Conservation (phyloP, 2,329 filamentous ascomycete species). For the Cordyceps militaris region DNA sequence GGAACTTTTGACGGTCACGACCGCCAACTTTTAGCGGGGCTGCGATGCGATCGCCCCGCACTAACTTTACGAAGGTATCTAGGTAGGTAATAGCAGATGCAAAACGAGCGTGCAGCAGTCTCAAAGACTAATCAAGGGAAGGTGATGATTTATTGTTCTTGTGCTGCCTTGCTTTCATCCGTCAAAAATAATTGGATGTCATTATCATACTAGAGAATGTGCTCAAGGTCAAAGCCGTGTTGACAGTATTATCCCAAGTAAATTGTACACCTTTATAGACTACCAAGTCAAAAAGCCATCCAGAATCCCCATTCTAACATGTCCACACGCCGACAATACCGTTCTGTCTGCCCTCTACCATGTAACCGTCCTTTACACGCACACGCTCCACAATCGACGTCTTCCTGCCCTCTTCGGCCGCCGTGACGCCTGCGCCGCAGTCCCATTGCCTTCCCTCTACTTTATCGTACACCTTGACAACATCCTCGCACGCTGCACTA, state of each 20-base stretch:
- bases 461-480: slow-evolving; percentile 98
- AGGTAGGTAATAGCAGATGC: not conserved
- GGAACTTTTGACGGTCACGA: not conserved
- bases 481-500: slow-evolving; percentile 80
- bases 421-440: slow-evolving; percentile 74
- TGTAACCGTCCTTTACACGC: slow-evolving; percentile 85
- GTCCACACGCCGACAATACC: slow-evolving; percentile 89
- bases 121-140: no score
- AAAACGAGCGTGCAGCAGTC: not conserved
- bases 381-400: slow-evolving; percentile 74
- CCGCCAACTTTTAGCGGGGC: slow-evolving; percentile 7
- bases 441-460: slow-evolving; percentile 94
- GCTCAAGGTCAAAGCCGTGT: not conserved
- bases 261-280: slow-evolving; percentile 9
- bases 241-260: not conserved
- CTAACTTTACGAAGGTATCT: not conserved
- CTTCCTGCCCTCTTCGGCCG: slow-evolving; percentile 57
- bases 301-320: slow-evolving; percentile 37
- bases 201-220: not conserved
- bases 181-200: not conserved
- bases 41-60: slow-evolving; percentile 1
- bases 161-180: not conserved
- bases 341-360: slow-evolving; percentile 83
- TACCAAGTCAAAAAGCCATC: not conserved
- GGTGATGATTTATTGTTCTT: not conserved